These are phyloP conservation scores for Fomitopsis serialis DNA, from an alignment of 768 basidiomycete genomes.

Conservation along the genomic window DNA sequence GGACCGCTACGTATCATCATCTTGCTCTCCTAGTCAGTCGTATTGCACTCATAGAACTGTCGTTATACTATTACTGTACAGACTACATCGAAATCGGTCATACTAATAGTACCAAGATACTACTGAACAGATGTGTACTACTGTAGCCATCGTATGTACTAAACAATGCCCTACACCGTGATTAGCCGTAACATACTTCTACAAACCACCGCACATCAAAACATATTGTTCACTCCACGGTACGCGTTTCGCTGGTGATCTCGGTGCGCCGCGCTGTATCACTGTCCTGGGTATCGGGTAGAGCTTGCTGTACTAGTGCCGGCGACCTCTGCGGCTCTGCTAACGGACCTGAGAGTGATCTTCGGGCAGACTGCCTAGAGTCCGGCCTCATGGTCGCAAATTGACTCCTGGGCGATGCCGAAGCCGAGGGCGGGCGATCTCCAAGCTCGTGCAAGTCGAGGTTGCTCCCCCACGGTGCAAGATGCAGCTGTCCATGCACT, in stretches of 20 bases:
- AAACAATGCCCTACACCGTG: no score
- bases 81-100: no score
- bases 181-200: no score
- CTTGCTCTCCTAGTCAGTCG: slow-evolving; percentile 20
- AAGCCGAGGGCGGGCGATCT: neutral
- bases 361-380: neutral
- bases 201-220: no score
- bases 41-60: slow-evolving; percentile 73
- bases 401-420: neutral
- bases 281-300: no score
- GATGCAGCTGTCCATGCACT: neutral
- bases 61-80: no score
- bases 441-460: neutral
- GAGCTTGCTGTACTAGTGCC: neutral
- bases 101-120: no score
- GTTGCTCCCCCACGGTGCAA: neutral
- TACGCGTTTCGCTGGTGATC: no score
- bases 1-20: slow-evolving; percentile 57
- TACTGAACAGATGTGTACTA: no score
- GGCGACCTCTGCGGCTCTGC: neutral
- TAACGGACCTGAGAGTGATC: neutral
- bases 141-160: no score
- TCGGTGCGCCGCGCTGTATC: no score
- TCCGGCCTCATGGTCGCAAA: neutral
- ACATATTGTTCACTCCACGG: no score